phyloP scores from a whole-genome alignment of 208 protist genomes.

The Naegleria fowleri region DNA sequence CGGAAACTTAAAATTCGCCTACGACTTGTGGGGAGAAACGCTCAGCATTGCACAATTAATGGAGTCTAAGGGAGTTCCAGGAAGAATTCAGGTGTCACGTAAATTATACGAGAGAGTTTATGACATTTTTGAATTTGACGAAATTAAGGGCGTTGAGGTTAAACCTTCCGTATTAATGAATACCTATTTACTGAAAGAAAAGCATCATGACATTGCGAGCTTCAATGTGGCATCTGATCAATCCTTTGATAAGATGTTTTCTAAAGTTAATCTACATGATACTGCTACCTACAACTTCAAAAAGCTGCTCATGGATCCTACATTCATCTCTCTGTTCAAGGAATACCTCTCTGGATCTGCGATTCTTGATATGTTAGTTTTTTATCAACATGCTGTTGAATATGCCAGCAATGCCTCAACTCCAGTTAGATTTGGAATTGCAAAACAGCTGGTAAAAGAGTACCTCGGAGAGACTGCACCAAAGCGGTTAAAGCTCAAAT shows the following conservation, averaged over 20 bases:
- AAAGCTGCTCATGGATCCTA: not conserved
- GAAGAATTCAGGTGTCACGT: not conserved
- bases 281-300: not conserved
- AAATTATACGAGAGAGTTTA: not conserved
- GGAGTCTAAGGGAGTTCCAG: slow-evolving; percentile 20
- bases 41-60: not conserved
- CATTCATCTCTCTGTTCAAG: not conserved
- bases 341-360: not conserved
- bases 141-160: not conserved
- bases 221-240: not conserved
- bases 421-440: not conserved
- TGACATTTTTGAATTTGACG: slow-evolving; percentile 11
- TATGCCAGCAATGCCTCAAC: not conserved
- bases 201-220: not conserved
- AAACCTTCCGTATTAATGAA: not conserved
- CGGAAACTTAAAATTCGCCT: slow-evolving; percentile 2
- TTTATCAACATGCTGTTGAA: not conserved
- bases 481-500: not conserved
- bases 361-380: not conserved
- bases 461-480: not conserved
- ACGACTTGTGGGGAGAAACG: not conserved
- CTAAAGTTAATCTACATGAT: not conserved
- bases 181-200: not conserved
- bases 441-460: not conserved
- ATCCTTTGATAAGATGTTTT: not conserved